Percentiles rank a stretch among this genome's conserved stretches.
Conservation (phyloP, 768 basidiomycete genomes). For the Lactarius trivialis region DNA sequence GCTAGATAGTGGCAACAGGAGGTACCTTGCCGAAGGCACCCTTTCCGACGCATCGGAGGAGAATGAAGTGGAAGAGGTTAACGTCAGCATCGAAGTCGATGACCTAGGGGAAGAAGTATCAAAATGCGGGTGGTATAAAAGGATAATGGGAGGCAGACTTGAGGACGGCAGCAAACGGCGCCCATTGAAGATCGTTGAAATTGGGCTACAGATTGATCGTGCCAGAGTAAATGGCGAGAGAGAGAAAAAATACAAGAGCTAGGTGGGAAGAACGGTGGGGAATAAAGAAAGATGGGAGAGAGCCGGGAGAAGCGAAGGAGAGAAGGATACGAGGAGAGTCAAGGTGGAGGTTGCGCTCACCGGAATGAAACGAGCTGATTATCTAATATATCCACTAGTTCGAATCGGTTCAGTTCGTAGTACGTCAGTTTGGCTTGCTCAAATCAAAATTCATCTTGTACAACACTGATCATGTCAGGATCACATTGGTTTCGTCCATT, state of each 20-base stretch:
- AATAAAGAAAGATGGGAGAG: slow-evolving; percentile 10
- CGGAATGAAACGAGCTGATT: background rate
- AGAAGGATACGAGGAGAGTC: background rate
- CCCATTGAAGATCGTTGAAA: slow-evolving; percentile 48
- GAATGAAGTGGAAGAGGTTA: slow-evolving; percentile 94
- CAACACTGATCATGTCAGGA: slow-evolving; percentile 26
- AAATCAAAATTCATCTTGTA: too few relatives aligned
- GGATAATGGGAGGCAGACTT: slow-evolving; percentile 39
- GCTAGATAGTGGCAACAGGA: slow-evolving; percentile 19
- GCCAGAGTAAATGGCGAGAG: slow-evolving; percentile 5
- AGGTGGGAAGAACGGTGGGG: slow-evolving; percentile 13
- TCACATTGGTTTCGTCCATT: slow-evolving; percentile 60
- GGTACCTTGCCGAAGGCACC: slow-evolving; percentile 96
- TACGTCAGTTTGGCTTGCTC: background rate
- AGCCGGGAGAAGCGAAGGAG: background rate
- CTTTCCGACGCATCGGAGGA: slow-evolving; percentile 94
- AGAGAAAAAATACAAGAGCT: slow-evolving; percentile 13
- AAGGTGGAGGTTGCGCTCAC: background rate
- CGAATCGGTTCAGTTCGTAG: background rate
- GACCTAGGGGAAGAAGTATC: slow-evolving; percentile 44
- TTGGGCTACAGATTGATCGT: slow-evolving; percentile 5
- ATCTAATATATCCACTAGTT: background rate
- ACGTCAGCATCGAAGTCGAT: slow-evolving; percentile 95
- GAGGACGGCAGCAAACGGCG: slow-evolving; percentile 77
- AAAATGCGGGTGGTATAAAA: background rate